Evolutionary conservation across 495 filamentous ascomycete genomes (phyloP).

Genomic region (Hyphodiscus hymeniophilus): DNA sequence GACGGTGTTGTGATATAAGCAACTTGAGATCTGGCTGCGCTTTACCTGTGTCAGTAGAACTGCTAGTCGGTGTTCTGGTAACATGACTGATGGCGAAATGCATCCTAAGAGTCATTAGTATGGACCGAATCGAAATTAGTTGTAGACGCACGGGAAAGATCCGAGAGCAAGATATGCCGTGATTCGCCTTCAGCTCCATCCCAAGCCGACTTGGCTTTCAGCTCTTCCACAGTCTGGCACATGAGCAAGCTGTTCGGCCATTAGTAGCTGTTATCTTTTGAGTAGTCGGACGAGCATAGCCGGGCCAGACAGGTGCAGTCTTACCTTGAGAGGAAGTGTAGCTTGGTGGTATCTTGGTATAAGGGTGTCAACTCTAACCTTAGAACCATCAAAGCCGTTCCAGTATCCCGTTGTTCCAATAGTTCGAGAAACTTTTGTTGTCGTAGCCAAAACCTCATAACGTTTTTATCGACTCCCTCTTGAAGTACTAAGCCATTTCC

Average conservation of each 20-base stretch:
- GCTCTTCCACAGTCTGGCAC: slow-evolving; percentile 70
- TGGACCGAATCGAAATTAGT: background rate
- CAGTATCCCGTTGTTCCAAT: slow-evolving; percentile 66
- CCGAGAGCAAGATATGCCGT: slow-evolving; percentile 65
- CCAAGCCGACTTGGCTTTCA: slow-evolving; percentile 78
- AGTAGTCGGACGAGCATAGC: too few species aligned
- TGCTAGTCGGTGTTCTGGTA: slow-evolving; percentile 88
- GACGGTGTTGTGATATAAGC: slow-evolving; percentile 83
- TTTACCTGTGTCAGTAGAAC: slow-evolving; percentile 77
- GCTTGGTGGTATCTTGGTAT: slow-evolving; percentile 62
- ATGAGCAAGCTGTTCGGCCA: slow-evolving; percentile 60
- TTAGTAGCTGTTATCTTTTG: slow-evolving; percentile 4
- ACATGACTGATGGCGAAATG: slow-evolving; percentile 97
- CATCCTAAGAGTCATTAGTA: slow-evolving; percentile 46
- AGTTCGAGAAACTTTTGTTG: slow-evolving; percentile 95
- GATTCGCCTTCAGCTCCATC: slow-evolving; percentile 76
- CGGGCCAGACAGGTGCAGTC: too few species aligned
- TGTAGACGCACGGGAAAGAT: slow-evolving; percentile 66
- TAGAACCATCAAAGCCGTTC: slow-evolving; percentile 68
- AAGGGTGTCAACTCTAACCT: slow-evolving; percentile 83
- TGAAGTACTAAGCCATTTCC: slow-evolving; percentile 36
- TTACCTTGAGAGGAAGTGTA: slow-evolving; percentile 81
- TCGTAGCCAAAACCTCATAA: slow-evolving; percentile 64
- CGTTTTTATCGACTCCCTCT: slow-evolving; percentile 34
- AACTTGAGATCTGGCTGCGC: slow-evolving; percentile 68